Conservation (phyloP, 2,329 filamentous ascomycete genomes). For the Penicillium sp. region DNA sequence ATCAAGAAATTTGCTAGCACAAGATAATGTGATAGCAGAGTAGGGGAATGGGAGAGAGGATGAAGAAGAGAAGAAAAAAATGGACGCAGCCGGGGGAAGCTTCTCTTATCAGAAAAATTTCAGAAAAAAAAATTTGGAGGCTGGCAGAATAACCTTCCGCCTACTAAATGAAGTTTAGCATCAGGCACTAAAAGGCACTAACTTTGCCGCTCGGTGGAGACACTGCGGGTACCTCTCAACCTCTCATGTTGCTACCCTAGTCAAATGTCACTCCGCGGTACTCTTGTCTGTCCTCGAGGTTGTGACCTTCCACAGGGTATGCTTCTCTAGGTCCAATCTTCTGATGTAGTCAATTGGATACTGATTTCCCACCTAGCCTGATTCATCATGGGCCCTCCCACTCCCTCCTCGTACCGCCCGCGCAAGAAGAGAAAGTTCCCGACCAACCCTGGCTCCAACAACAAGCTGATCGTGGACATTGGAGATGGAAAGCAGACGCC, state of each 20-base stretch:
- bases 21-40: conserved; percentile 9
- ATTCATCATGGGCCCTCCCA: conserved; percentile 26
- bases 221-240: conserved; percentile 20
- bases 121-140: conserved; percentile 24
- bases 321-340: neutral
- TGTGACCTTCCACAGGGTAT: too few species aligned
- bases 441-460: conserved; percentile 36
- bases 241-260: neutral
- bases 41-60: conserved; percentile 20
- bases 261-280: neutral
- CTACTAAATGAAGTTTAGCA: conserved; percentile 11
- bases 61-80: conserved; percentile 24
- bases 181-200: conserved; percentile 13
- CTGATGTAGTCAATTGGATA: conserved; percentile 20
- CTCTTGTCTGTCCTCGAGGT: neutral
- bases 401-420: conserved; percentile 38
- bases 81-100: conserved; percentile 21
- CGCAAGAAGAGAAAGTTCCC: conserved; percentile 44
- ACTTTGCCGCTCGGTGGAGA: conserved; percentile 3
- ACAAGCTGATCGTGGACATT: conserved; percentile 42
- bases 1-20: conserved; percentile 14
- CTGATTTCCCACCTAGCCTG: conserved; percentile 13
- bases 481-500: conserved; percentile 52
- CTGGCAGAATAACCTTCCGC: conserved; percentile 32
- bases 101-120: conserved; percentile 25